Evolutionary conservation across 352 stramenopile genomes (phyloP), one percentile per base, ranked within the genome.

Genomic region (Phytophthora constricta): DNA sequence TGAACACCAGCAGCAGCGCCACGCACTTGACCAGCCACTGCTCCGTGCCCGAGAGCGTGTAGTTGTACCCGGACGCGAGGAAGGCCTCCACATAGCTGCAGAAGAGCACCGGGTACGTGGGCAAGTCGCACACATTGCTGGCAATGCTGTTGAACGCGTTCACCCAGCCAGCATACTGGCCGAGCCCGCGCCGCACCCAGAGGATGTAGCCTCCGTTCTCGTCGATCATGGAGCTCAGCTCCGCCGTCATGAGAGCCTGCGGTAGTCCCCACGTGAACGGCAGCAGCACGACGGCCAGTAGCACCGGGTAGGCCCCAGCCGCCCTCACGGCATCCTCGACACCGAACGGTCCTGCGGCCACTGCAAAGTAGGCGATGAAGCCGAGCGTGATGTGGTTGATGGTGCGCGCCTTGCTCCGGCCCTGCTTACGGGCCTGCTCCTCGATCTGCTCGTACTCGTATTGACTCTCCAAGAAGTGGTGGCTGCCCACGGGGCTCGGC

Each of bases 101-200:
- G 37, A 94, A 93, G 16, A 95, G 78, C 53, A 95, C 87, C 0
- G 87, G 86, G 49, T 95, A 95, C 33, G 84, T 93, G 17, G 87
- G 87, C 64, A 95, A 62, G 61, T 95, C 87, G 61, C 84, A 95
- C 20, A 94, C 73, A 61, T 95, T 95, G 74, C 84, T 93, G 42
- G 83, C 84, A 28, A 95, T 90, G 39, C 77, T 91, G 63, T 95
- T 95, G 63, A 92, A 92, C 34, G 86, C 85, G 66, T 95, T 95
- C 46, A 95, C 59, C 84, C 87, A 95, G 34, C 87, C 87, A 13
- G 86, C 85, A 46, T 89, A 95, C 52, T 91, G 70, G n/a, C 87
- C 87, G 14, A 95, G 61, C 9, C 85, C 86, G 11, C 85, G 83
- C 13, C 83, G 85, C n/a, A 95, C 87, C 86, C 87, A 95, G 27